Evolutionary conservation across 1,284 basidiomycete species (phyloP).

Genomic region (Melampsora larici-populina): DNA sequence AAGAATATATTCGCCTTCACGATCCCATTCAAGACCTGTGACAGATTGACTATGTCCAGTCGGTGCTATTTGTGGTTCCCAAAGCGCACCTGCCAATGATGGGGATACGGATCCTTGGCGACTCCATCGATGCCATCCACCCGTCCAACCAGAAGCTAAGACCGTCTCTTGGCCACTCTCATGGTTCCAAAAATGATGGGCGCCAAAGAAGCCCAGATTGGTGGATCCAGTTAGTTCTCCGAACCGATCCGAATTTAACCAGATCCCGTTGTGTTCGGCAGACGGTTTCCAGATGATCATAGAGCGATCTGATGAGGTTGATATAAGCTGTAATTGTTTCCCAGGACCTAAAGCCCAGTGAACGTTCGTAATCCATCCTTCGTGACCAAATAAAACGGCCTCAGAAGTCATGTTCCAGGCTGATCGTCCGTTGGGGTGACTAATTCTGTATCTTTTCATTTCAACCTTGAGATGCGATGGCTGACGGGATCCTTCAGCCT

Average conservation of each 20-base stretch:
- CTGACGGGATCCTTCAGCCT: constrained; percentile 71
- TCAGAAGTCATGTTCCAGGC: constrained; percentile 77
- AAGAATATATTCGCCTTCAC: constrained; percentile 73
- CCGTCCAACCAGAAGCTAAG: constrained; percentile 84
- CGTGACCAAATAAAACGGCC: constrained; percentile 85
- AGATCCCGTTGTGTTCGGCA: constrained; percentile 58
- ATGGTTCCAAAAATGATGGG: constrained; percentile 62
- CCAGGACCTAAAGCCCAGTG: constrained; percentile 61
- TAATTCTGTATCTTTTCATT: constrained; percentile 49
- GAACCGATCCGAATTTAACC: constrained; percentile 83
- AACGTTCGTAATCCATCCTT: constrained; percentile 81
- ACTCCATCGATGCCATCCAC: constrained; percentile 81
- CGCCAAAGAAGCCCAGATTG: constrained; percentile 83
- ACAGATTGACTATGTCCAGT: constrained; percentile 76
- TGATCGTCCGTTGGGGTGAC: constrained; percentile 52
- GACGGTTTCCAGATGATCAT: constrained; percentile 81
- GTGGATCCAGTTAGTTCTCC: constrained; percentile 80
- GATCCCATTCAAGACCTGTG: constrained; percentile 76
- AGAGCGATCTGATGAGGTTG: constrained; percentile 86
- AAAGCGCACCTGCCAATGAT: constrained; percentile 54
- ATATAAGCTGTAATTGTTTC: constrained; percentile 64
- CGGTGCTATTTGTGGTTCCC: constrained; percentile 73
- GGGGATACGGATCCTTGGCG: constrained; percentile 51
- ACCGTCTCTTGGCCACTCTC: constrained; percentile 61
- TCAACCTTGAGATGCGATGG: constrained; percentile 57